These are phyloP conservation scores for Przewalskia tangutica DNA, from an alignment of 257 asterid genomes.

Conservation along the genomic window DNA sequence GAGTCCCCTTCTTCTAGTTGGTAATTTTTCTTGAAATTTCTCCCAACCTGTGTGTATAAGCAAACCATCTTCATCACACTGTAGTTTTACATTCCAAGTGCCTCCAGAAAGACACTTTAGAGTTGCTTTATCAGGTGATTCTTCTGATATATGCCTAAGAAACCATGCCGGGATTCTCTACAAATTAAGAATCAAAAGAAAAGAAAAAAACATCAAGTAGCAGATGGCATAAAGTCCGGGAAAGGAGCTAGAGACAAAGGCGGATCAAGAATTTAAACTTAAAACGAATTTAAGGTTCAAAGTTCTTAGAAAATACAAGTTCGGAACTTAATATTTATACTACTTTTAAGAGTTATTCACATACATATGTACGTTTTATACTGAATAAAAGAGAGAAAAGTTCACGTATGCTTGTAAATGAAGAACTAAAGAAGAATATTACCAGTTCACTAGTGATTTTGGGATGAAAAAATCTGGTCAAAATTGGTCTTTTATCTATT, in stretches of 20 bases:
- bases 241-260: neutral
- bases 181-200: neutral
- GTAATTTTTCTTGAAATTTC: neutral
- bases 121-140: neutral
- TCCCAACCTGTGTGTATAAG: neutral
- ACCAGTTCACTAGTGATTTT: too few relatives aligned
- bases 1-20: neutral
- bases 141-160: neutral
- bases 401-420: too few relatives aligned
- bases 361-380: too few relatives aligned
- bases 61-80: neutral
- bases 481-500: too few relatives aligned
- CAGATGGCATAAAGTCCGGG: neutral
- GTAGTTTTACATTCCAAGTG: neutral
- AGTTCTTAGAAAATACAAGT: too few relatives aligned
- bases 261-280: too few relatives aligned
- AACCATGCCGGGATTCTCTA: constrained; percentile 2
- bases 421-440: too few relatives aligned
- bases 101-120: neutral
- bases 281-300: too few relatives aligned
- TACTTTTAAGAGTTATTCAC: too few relatives aligned
- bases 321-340: too few relatives aligned
- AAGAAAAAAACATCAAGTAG: neutral
- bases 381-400: too few relatives aligned
- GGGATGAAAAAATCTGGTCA: too few relatives aligned